phyloP scores from a whole-genome alignment of 2,329 filamentous ascomycete genomes.

The Beauveria scarabaeidicola region DNA sequence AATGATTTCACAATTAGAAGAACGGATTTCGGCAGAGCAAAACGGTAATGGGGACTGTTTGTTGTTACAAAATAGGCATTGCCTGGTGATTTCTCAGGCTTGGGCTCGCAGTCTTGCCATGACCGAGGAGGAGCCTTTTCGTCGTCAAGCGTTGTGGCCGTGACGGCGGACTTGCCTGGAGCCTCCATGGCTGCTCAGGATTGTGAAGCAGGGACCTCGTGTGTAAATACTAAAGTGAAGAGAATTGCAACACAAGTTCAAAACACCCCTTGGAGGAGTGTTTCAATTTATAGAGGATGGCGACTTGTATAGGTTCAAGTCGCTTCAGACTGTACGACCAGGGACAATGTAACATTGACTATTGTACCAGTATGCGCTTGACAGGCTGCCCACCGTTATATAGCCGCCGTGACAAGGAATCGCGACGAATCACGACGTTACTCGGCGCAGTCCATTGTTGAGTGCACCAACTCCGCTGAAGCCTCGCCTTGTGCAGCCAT shows the following conservation, averaged over 20 bases:
- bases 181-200: conserved; percentile 1
- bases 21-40: not conserved
- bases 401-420: not conserved
- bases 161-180: not conserved
- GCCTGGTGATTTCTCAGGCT: not conserved
- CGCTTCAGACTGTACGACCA: not conserved
- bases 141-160: not conserved
- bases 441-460: not conserved
- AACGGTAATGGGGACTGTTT: not conserved
- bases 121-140: not conserved
- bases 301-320: not conserved
- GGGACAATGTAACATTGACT: not conserved
- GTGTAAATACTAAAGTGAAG: not conserved
- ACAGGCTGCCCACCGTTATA: not conserved
- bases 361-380: not conserved
- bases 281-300: not conserved
- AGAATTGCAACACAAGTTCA: not conserved
- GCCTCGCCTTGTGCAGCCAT: too few species aligned
- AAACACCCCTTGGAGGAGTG: too few species aligned
- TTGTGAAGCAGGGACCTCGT: not conserved
- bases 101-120: not conserved
- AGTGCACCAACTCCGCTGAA: not conserved
- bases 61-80: conserved; percentile 5
- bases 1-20: not conserved
- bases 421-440: not conserved